phyloP scores from a whole-genome alignment of 139 green algal species.

The Chlorella sp. region DNA sequence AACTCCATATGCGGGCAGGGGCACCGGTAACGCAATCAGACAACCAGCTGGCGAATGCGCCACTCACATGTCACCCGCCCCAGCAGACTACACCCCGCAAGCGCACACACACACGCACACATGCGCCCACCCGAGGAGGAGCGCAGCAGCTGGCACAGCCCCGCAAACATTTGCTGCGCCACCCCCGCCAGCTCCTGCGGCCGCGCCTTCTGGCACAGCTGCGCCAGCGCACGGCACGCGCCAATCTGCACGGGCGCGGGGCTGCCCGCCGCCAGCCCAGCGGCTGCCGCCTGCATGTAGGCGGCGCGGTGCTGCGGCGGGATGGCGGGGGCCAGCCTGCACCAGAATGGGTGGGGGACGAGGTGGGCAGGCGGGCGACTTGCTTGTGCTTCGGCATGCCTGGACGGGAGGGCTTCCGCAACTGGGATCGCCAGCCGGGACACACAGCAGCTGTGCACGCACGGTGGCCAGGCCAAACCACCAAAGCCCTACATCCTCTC shows the following conservation, averaged over 20 bases:
- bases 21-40: too few relatives aligned
- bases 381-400: too few relatives aligned
- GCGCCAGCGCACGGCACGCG: slow-evolving; percentile 57
- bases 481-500: too few relatives aligned
- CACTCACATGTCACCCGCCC: too few relatives aligned
- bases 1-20: too few relatives aligned
- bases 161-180: slow-evolving; percentile 27
- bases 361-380: not conserved
- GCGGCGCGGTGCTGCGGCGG: slow-evolving; percentile 26
- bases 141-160: slow-evolving; percentile 35
- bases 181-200: slow-evolving; percentile 14
- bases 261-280: slow-evolving; percentile 38
- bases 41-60: too few relatives aligned
- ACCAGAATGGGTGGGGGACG: not conserved
- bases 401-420: too few relatives aligned
- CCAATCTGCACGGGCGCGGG: slow-evolving; percentile 54
- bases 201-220: slow-evolving; percentile 43
- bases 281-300: slow-evolving; percentile 50
- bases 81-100: not conserved
- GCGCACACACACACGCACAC: not conserved
- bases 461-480: too few relatives aligned
- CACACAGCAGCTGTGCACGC: too few relatives aligned
- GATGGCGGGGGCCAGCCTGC: slow-evolving; percentile 49
- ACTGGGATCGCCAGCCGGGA: not conserved
- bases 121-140: not conserved